Percentiles rank a stretch among this genome's conserved stretches.
Conservation (phyloP, 352 stramenopile genomes). For the Detonula confervacea region DNA sequence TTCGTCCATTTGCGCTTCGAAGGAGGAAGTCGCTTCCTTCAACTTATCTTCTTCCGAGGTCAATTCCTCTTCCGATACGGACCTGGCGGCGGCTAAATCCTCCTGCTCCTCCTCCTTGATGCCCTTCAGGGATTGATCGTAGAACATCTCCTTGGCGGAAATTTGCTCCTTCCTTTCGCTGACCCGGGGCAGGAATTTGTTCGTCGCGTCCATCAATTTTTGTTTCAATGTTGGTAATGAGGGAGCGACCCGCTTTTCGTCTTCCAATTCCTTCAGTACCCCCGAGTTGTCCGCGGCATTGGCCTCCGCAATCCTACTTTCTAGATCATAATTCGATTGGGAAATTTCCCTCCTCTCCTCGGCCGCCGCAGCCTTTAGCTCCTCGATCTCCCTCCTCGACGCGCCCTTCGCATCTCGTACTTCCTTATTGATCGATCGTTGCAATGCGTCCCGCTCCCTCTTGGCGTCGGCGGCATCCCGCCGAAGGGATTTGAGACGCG, state of each 20-base stretch:
- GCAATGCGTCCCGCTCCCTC: slow-evolving; percentile 7
- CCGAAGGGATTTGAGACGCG: slow-evolving; percentile 18
- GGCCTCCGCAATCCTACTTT: slow-evolving; percentile 28
- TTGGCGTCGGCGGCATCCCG: slow-evolving; percentile 12
- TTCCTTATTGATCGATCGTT: slow-evolving; percentile 26
- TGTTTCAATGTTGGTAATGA: slow-evolving; percentile 25
- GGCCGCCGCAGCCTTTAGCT: not conserved
- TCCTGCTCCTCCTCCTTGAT: slow-evolving; percentile 11
- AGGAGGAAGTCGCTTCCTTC: slow-evolving; percentile 12
- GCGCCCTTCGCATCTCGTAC: slow-evolving; percentile 4
- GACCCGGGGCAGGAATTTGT: slow-evolving; percentile 7
- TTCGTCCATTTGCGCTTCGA: slow-evolving; percentile 23
- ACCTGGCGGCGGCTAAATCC: slow-evolving; percentile 17
- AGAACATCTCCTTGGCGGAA: slow-evolving; percentile 46
- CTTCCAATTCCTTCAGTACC: slow-evolving; percentile 17
- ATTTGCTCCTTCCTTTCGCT: slow-evolving; percentile 30
- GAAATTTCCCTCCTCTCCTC: slow-evolving; percentile 18
- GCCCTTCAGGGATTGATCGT: slow-evolving; percentile 14
- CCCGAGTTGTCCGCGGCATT: slow-evolving; percentile 4
- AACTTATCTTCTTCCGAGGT: slow-evolving; percentile 11
- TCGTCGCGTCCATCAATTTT: slow-evolving; percentile 6
- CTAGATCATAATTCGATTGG: slow-evolving; percentile 30
- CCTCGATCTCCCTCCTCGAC: slow-evolving; percentile 23
- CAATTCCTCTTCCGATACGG: slow-evolving; percentile 22
- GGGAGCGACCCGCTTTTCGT: slow-evolving; percentile 8